A percentile compares a stretch with the other conserved stretches of the same genome.
phyloP scores from a whole-genome alignment of 1,139 yeast species.

The Yamadazyma taylorii region DNA sequence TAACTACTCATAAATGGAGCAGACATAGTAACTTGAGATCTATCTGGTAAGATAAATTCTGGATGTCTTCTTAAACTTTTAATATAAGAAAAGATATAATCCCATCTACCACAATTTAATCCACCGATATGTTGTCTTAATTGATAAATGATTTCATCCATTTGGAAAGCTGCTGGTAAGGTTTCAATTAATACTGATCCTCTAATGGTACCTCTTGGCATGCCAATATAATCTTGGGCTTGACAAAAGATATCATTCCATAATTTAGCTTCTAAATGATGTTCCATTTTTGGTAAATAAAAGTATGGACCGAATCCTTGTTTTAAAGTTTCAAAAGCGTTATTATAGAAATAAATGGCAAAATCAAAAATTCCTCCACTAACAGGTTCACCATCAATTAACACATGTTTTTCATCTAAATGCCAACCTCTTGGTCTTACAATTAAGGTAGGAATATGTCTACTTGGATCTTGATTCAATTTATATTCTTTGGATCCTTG shows the following conservation, averaged over 20 bases:
- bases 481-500: slow-evolving; percentile 63
- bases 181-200: slow-evolving; percentile 81
- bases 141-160: slow-evolving; percentile 80
- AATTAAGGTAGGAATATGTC: slow-evolving; percentile 71
- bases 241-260: slow-evolving; percentile 77
- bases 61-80: slow-evolving; percentile 65
- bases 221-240: slow-evolving; percentile 65
- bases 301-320: slow-evolving; percentile 77
- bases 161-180: slow-evolving; percentile 73
- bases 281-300: slow-evolving; percentile 80
- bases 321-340: slow-evolving; percentile 58
- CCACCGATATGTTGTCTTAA: slow-evolving; percentile 75
- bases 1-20: slow-evolving; percentile 75
- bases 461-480: slow-evolving; percentile 52
- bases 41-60: slow-evolving; percentile 67
- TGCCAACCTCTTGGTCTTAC: slow-evolving; percentile 92
- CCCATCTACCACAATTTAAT: slow-evolving; percentile 84
- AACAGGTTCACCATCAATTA: slow-evolving; percentile 74
- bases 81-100: slow-evolving; percentile 72
- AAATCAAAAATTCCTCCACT: slow-evolving; percentile 77
- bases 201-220: slow-evolving; percentile 71
- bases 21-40: slow-evolving; percentile 72
- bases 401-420: slow-evolving; percentile 68
- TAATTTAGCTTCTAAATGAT: slow-evolving; percentile 73
- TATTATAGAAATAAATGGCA: slow-evolving; percentile 74